Evolutionary conservation across 768 basidiomycete species (phyloP).

Genomic region (Cystobasidiopsis lactophilus): DNA sequence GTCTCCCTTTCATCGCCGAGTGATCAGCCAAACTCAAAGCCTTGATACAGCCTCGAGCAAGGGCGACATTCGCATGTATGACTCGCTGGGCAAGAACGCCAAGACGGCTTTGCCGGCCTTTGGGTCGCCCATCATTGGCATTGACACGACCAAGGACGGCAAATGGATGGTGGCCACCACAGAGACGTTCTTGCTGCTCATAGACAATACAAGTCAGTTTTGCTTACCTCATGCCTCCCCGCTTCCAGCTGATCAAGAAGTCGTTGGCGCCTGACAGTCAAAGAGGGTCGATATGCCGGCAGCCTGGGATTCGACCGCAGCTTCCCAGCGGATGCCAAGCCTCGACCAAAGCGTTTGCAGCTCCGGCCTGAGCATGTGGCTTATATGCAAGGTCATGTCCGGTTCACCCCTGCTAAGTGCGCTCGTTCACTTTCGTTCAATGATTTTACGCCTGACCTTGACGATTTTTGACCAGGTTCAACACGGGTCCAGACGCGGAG

Average conservation of each 20-base stretch:
- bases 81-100: slow-evolving; percentile 90
- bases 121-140: slow-evolving; percentile 81
- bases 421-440: not conserved
- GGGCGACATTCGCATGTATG: slow-evolving; percentile 86
- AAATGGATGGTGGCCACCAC: slow-evolving; percentile 91
- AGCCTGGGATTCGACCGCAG: slow-evolving; percentile 39
- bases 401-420: slow-evolving; percentile 83
- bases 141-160: slow-evolving; percentile 84
- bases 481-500: slow-evolving; percentile 61
- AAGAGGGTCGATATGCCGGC: slow-evolving; percentile 34
- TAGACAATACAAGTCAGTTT: slow-evolving; percentile 60
- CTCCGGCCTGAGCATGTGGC: slow-evolving; percentile 77
- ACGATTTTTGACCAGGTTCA: slow-evolving; percentile 42
- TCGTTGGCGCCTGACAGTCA: slow-evolving; percentile 20
- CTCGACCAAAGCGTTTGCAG: slow-evolving; percentile 66
- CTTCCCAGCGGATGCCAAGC: slow-evolving; percentile 87
- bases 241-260: too few relatives aligned
- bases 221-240: too few relatives aligned
- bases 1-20: too few relatives aligned
- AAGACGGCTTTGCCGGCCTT: slow-evolving; percentile 91
- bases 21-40: too few relatives aligned
- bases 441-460: slow-evolving; percentile 1
- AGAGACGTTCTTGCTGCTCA: slow-evolving; percentile 73
- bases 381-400: slow-evolving; percentile 63
- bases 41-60: slow-evolving; percentile 44